Conservation (phyloP, 306 rosid genomes). For the Chamaecrista fasciculata region DNA sequence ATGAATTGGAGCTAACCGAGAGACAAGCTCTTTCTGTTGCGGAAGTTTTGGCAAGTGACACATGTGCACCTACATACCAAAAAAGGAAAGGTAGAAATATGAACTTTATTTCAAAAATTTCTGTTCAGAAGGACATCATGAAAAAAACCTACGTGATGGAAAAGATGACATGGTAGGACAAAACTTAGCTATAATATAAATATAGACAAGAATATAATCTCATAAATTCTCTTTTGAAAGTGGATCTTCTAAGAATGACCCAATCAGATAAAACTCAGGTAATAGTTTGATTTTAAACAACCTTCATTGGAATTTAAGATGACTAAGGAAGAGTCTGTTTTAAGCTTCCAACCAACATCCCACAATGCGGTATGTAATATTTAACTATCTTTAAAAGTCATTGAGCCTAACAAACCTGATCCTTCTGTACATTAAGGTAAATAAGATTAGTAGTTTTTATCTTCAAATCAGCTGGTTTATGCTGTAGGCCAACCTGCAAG, state of each 20-base stretch:
- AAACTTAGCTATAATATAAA: not conserved
- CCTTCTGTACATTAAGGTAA: constrained; percentile 47
- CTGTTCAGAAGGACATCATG: not conserved
- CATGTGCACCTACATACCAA: constrained; percentile 56
- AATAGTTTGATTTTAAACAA: not conserved
- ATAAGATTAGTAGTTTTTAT: constrained; percentile 60
- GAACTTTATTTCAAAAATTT: not conserved
- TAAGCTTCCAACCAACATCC: constrained; percentile 4
- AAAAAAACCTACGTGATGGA: not conserved
- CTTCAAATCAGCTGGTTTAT: constrained; percentile 57
- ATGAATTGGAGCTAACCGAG: constrained; percentile 69
- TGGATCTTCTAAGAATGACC: not conserved
- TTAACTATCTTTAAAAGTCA: constrained; percentile 3
- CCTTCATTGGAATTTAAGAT: too few relatives aligned
- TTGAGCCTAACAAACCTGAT: constrained; percentile 64
- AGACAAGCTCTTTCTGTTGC: constrained; percentile 57
- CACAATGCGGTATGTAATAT: not conserved
- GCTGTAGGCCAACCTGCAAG: constrained; percentile 78
- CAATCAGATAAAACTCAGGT: not conserved
- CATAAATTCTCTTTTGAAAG: not conserved
- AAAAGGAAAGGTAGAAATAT: not conserved
- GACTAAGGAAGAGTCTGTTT: too few relatives aligned
- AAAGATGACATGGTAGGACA: not conserved
- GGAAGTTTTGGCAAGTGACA: constrained; percentile 77
- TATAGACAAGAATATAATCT: not conserved